These are phyloP conservation scores for Cladosporium cucumerinum DNA, from an alignment of 2,329 filamentous ascomycete genomes.

Conservation along the genomic window DNA sequence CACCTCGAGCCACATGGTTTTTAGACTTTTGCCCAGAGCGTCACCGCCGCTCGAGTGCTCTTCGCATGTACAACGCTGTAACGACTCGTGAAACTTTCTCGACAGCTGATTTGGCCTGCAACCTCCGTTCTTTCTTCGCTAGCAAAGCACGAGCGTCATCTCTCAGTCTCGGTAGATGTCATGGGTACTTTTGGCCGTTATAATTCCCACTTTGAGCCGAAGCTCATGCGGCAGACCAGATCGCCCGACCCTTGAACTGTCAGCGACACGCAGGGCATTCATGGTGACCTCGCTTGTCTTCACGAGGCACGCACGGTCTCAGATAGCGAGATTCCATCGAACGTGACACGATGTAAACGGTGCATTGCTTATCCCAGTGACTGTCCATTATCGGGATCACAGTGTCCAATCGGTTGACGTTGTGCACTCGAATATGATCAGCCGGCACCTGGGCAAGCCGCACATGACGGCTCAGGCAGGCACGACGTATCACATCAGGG, in stretches of 20 bases:
- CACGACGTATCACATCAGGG: background rate
- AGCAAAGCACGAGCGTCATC: background rate
- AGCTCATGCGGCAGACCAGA: background rate
- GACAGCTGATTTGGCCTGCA: background rate
- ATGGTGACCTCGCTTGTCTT: background rate
- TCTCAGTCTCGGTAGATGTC: constrained; percentile 1
- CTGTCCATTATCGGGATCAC: background rate
- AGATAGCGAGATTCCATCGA: background rate
- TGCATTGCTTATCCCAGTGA: background rate
- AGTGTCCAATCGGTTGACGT: background rate
- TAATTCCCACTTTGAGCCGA: constrained; percentile 4
- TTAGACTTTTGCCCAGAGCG: constrained; percentile 13
- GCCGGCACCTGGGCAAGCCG: constrained; percentile 4
- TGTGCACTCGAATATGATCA: background rate
- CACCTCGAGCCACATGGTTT: constrained; percentile 13
- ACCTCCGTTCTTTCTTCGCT: background rate
- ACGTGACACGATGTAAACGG: background rate
- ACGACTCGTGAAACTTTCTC: constrained; percentile 4
- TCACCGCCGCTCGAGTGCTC: background rate
- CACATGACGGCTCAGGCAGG: background rate
- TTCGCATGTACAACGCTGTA: background rate
- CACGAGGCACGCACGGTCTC: background rate
- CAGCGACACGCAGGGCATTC: background rate
- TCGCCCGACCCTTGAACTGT: background rate
- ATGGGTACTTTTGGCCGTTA: background rate